phyloP scores from a whole-genome alignment of 768 basidiomycete species.

The Psilocybe azurescens region DNA sequence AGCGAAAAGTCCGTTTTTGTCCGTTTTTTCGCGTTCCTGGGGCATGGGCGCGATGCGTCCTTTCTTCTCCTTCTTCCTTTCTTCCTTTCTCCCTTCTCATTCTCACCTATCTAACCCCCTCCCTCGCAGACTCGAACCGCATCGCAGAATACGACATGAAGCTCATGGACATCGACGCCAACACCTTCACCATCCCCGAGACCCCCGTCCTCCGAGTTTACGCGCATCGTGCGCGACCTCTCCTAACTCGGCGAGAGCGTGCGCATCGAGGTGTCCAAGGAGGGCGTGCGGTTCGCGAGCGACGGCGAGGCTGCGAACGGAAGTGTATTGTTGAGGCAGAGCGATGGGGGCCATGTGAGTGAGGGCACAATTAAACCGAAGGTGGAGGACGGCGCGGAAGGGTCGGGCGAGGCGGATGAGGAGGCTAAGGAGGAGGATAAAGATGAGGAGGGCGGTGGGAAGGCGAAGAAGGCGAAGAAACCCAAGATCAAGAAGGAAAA shows the following conservation, averaged over 20 bases:
- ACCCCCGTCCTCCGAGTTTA: slow-evolving; percentile 88
- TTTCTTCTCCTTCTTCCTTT: neutral
- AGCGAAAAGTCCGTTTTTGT: slow-evolving; percentile 70
- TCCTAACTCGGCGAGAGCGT: slow-evolving; percentile 91
- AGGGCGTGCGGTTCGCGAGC: slow-evolving; percentile 90
- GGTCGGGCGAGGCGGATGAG: slow-evolving; percentile 35
- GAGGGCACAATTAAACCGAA: slow-evolving; percentile 49
- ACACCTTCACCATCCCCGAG: slow-evolving; percentile 94
- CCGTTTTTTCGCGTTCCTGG: neutral
- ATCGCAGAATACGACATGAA: slow-evolving; percentile 99
- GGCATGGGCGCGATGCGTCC: neutral
- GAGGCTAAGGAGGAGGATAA: slow-evolving; percentile 49
- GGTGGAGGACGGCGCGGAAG: slow-evolving; percentile 30
- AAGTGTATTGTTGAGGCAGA: slow-evolving; percentile 80
- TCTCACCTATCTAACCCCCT: slow-evolving; percentile 3
- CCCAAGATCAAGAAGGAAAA: slow-evolving; percentile 30
- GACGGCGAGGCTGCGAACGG: slow-evolving; percentile 97
- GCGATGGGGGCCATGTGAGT: slow-evolving; percentile 45
- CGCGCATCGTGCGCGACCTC: slow-evolving; percentile 92
- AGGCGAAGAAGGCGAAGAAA: slow-evolving; percentile 53
- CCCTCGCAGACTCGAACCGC: slow-evolving; percentile 76
- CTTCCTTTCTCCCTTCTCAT: neutral
- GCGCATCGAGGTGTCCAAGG: slow-evolving; percentile 94
- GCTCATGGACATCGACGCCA: slow-evolving; percentile 98
- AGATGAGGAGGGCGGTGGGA: slow-evolving; percentile 45